Percentiles rank a stretch among this genome's conserved stretches.
These are phyloP conservation scores for Pyrenochaeta sp. DNA, from an alignment of 2,329 filamentous ascomycete genomes.

Conservation along the genomic window DNA sequence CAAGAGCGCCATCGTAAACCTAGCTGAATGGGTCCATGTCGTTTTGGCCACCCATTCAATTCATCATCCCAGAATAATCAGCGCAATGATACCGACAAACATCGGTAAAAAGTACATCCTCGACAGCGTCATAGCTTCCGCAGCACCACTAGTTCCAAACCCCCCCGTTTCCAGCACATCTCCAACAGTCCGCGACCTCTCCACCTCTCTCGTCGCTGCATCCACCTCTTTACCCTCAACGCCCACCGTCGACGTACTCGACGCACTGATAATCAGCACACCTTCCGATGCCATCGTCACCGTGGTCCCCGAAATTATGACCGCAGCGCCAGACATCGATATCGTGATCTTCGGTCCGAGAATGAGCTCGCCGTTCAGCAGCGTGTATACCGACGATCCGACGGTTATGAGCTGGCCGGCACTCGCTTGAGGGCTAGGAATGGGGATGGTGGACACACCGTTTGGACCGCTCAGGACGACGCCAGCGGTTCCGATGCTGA, in stretches of 20 bases:
- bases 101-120: too few relatives aligned
- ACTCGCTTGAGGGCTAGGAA: neutral
- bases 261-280: neutral
- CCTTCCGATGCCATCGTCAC: neutral
- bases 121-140: too few relatives aligned
- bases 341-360: conserved; percentile 5
- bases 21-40: too few relatives aligned
- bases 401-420: conserved; percentile 6
- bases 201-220: too few relatives aligned
- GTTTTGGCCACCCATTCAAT: too few relatives aligned
- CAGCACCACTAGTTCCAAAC: too few relatives aligned
- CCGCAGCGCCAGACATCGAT: conserved; percentile 1
- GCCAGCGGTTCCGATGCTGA: conserved; percentile 11
- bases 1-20: too few relatives aligned
- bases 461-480: conserved; percentile 7
- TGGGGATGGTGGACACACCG: conserved; percentile 8
- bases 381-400: conserved; percentile 4
- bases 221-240: too few relatives aligned
- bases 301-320: neutral
- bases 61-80: too few relatives aligned
- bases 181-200: too few relatives aligned
- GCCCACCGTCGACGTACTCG: neutral
- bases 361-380: conserved; percentile 6
- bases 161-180: too few relatives aligned
- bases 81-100: too few relatives aligned